Evolutionary conservation across 2,329 filamentous ascomycete species (phyloP).

Genomic region (Aspergillus hiratsukae): DNA sequence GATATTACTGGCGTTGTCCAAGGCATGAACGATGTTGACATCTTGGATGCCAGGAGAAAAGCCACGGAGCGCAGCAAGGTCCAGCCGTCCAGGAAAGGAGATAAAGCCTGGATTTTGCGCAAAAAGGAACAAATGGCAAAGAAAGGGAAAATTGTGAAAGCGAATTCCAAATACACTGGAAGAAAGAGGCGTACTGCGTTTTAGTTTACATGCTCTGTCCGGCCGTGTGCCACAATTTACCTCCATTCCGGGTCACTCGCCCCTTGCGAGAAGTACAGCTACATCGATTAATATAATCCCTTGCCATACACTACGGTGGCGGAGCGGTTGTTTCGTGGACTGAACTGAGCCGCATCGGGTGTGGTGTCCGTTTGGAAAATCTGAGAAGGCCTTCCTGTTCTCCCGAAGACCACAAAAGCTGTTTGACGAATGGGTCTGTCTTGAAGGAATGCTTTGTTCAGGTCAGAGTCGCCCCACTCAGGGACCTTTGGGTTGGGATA

Average conservation of each 20-base stretch:
- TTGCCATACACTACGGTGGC: background rate
- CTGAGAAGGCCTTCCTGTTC: background rate
- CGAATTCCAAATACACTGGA: slow-evolving; percentile 88
- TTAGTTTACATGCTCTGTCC: slow-evolving; percentile 39
- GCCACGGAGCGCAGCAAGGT: slow-evolving; percentile 39
- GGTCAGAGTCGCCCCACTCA: background rate
- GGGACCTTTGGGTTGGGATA: background rate
- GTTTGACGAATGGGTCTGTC: background rate
- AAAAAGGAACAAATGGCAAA: slow-evolving; percentile 89
- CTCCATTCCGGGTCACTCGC: background rate
- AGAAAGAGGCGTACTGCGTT: slow-evolving; percentile 78
- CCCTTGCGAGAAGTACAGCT: background rate
- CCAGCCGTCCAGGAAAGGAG: slow-evolving; percentile 43
- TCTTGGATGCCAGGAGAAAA: slow-evolving; percentile 64
- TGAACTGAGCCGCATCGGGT: background rate
- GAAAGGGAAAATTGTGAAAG: slow-evolving; percentile 92
- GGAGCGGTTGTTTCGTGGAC: background rate
- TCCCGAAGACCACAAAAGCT: background rate
- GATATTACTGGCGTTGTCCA: slow-evolving; percentile 89
- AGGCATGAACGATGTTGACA: slow-evolving; percentile 82
- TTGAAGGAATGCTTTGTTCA: background rate
- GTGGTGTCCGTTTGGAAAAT: background rate
- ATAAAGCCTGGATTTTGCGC: slow-evolving; percentile 48
- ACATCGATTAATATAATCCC: background rate
- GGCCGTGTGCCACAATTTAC: background rate